Percentiles rank a stretch among this genome's conserved stretches.
phyloP scores from a whole-genome alignment of 2,329 filamentous ascomycete species.

The Fusarium phyllophilum region DNA sequence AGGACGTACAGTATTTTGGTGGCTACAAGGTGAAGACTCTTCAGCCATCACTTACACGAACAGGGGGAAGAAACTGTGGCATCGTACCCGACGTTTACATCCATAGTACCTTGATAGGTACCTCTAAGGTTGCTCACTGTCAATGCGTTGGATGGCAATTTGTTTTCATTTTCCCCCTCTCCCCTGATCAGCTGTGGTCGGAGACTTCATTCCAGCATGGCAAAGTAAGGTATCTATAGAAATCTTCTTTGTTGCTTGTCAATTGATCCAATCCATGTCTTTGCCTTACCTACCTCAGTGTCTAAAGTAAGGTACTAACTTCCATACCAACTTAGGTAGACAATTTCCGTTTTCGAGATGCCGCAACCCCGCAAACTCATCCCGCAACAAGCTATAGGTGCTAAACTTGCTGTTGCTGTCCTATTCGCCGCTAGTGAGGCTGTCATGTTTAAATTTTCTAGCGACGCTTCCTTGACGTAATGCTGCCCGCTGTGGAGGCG shows the following conservation, averaged over 20 bases:
- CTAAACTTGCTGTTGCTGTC: background rate
- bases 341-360: background rate
- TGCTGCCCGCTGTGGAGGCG: background rate
- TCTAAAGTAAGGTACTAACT: background rate
- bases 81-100: background rate
- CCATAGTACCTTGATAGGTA: no score
- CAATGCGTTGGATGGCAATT: background rate
- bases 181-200: background rate
- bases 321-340: background rate
- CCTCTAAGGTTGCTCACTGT: background rate
- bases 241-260: background rate
- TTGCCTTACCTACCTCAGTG: background rate
- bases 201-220: background rate
- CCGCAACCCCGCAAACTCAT: background rate
- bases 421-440: background rate
- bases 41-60: background rate
- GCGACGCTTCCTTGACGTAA: constrained; percentile 22
- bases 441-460: background rate
- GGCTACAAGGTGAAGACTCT: constrained; percentile 1
- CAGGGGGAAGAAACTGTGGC: background rate
- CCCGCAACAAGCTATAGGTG: background rate
- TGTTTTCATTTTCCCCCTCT: background rate
- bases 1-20: background rate
- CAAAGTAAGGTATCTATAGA: background rate
- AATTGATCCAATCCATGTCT: background rate